Evolutionary conservation across 257 asterid genomes (phyloP), one percentile per base, ranked within the genome.

Genomic region (Knoxia roxburghii): DNA sequence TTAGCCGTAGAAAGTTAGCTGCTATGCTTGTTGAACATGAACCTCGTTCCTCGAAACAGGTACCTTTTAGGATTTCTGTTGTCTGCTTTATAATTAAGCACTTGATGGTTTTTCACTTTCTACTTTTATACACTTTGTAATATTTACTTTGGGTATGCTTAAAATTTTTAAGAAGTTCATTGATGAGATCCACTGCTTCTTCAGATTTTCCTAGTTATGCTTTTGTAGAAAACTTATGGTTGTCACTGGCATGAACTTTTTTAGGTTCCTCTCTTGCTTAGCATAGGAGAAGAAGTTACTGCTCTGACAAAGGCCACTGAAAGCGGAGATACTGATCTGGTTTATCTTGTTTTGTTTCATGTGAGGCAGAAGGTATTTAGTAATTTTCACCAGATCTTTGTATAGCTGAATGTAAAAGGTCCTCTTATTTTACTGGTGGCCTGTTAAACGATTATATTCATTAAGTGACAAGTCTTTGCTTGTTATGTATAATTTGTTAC

Each of bases 321-420:
- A 81, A 84, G 95, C 67, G 97, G 99, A 60, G 99, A 94, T 76
- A 94, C 97, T 17, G 99, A 94, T 87, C 96, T 94, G 40, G 90
- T 90, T 49, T 94, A 90, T 76, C 99, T 94, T 73, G 99, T 90
- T 69, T 76, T 94, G 77, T 91, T 94, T 72, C 96, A 94, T 75
- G 83, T 90, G 66, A 84, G 95, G 96, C 89, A 82, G 72, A 94
- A 94, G 99, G 99, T 90, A 63, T 62, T 71, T 50, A 61, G 33
- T 64, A 60, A 75, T 49, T 65, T 50, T 60, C 30, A 65, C 51
- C 18, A 35, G 15, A 29, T 59, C 51, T 46, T 4, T 64, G 29
- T 20, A 11, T 20, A 27, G 54, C 43, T 73, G 24, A 58, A 26
- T 41, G 2, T 40, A 1, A 29, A 15, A 1, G 23, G 29, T 39